These are phyloP conservation scores for Claviceps sp. DNA, from an alignment of 2,329 filamentous ascomycete species.

Conservation along the genomic window DNA sequence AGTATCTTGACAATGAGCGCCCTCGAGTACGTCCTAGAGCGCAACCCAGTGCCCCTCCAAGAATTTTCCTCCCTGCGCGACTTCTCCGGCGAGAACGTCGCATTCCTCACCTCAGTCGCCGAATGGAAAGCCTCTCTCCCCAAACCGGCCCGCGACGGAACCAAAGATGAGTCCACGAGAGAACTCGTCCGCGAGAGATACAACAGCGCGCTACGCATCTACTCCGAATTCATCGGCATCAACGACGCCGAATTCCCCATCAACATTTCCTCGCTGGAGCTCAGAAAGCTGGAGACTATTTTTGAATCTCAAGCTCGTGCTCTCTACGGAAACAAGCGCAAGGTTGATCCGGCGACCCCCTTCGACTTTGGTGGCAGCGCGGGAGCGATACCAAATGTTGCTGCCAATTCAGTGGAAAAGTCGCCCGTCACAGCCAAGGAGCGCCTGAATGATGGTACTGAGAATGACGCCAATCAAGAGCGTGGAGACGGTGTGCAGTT, in stretches of 20 bases:
- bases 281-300: slow-evolving; percentile 36
- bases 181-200: slow-evolving; percentile 33
- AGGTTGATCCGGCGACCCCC: slow-evolving; percentile 24
- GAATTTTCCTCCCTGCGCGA: slow-evolving; percentile 52
- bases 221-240: slow-evolving; percentile 44
- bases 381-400: background rate
- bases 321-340: slow-evolving; percentile 22
- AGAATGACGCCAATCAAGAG: background rate
- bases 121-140: slow-evolving; percentile 37
- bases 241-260: slow-evolving; percentile 50
- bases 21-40: slow-evolving; percentile 45
- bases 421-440: background rate
- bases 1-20: slow-evolving; percentile 45
- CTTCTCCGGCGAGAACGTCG: slow-evolving; percentile 59
- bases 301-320: slow-evolving; percentile 39
- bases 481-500: slow-evolving; percentile 13
- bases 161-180: slow-evolving; percentile 9
- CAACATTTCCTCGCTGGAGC: slow-evolving; percentile 44
- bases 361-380: slow-evolving; percentile 15
- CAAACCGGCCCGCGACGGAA: slow-evolving; percentile 8
- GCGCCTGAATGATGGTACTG: background rate
- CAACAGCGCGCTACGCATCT: slow-evolving; percentile 46
- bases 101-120: slow-evolving; percentile 46
- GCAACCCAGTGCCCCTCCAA: slow-evolving; percentile 46
- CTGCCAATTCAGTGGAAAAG: background rate